Evolutionary conservation across 192 early-diverging fungal species (phyloP), one percentile per base, ranked within the genome.

Genomic region (Gamsiella multidivaricata): DNA sequence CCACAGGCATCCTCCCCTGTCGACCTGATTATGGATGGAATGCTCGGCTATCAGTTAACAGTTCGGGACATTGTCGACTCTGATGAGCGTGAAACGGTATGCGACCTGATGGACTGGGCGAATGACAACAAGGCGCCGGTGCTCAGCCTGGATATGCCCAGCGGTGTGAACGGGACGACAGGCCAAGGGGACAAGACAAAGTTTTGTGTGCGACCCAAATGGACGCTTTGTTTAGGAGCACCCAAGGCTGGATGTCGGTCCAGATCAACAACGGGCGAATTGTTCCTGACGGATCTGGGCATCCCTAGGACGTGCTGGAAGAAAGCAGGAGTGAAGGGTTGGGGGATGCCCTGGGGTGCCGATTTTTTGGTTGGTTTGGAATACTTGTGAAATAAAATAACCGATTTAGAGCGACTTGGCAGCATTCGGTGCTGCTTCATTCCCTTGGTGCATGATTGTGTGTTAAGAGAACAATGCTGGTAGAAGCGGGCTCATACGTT

Each of bases 281-380:
- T 95, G 58, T 90, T 93, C 63, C 65, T 95, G 51, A 91, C 91
- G 9, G 94, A 95, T 70, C 82, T 94, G 29, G 92, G 92, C 2
- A 89, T 94, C 29, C 91, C 92, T 0, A 63, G 82, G 14, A 54
- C 80, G 5, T 83, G 88, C 22, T 92, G 89, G 81, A 85, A 88
- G 54, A 84, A 84, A 36, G 80, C 84, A 11, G 85, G 80, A n/a
- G 78, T 88, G 11, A 69, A 82, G 61, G 80, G 71, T 23, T 80
- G 81, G 81, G 75, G 81, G 6, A 82, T 88, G 73, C 88, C 88
- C 3, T 89, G 86, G 86, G 88, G 88, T 6, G 84, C 83, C 11
- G 85, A 89, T 45, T 89, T 86, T 64, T 69, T 89, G 26, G 70
- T 86, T 32, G 85, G 73, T 3, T 63, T 89, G 36, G 82, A 86